Conservation (phyloP, 129 eudicot species). For the Deinandra increscens region DNA sequence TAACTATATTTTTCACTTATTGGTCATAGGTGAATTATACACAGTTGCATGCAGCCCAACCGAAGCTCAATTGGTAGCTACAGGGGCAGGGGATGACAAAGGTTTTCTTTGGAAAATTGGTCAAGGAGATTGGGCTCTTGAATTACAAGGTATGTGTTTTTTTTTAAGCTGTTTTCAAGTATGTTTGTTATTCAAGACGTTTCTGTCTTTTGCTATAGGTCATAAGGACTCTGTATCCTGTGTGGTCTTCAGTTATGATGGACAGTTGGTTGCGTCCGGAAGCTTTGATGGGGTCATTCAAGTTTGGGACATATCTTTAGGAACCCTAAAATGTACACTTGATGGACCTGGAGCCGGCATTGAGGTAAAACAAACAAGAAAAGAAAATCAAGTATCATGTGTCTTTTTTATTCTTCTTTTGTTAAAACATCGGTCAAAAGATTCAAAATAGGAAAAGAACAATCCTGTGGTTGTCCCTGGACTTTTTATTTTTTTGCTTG, state of each 20-base stretch:
- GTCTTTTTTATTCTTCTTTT: neutral
- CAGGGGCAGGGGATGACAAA: constrained; percentile 97
- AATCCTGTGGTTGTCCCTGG: neutral
- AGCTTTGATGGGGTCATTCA: constrained; percentile 75
- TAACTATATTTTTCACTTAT: constrained; percentile 4
- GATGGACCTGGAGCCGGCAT: constrained; percentile 86
- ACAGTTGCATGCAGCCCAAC: constrained; percentile 90
- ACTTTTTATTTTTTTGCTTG: neutral
- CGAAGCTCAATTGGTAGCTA: constrained; percentile 79
- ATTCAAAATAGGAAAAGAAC: neutral
- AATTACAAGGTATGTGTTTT: constrained; percentile 68
- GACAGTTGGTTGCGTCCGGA: constrained; percentile 87
- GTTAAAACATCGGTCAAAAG: neutral
- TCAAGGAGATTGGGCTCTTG: constrained; percentile 90
- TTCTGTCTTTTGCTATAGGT: constrained; percentile 44
- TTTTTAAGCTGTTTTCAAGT: too few relatives aligned
- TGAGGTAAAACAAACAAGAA: constrained; percentile 58
- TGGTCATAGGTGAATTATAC: constrained; percentile 69
- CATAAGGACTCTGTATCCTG: constrained; percentile 75
- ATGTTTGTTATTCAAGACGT: neutral
- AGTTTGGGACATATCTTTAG: constrained; percentile 70
- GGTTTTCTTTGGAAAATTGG: constrained; percentile 89
- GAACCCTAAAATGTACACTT: constrained; percentile 58
- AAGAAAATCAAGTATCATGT: neutral
- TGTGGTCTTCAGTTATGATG: constrained; percentile 81